phyloP scores from a whole-genome alignment of 345 rosid genomes.

The Anacardium occidentale region DNA sequence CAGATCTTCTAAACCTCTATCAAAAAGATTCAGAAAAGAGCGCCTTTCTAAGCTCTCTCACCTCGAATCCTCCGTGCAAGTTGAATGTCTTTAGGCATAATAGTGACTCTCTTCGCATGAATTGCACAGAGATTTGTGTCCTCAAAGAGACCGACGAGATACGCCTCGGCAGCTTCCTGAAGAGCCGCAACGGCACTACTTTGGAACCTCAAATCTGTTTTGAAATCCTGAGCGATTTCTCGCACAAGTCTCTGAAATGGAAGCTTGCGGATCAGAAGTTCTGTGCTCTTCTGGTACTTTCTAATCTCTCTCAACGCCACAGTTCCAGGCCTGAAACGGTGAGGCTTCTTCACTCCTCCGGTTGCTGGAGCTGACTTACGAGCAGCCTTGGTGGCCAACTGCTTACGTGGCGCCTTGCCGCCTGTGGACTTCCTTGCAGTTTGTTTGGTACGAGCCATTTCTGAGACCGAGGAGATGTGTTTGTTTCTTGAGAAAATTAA shows the following conservation, averaged over 20 bases:
- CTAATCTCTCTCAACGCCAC: constrained; percentile 55
- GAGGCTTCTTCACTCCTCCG: constrained; percentile 69
- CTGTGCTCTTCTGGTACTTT: constrained; percentile 54
- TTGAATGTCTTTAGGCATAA: constrained; percentile 61
- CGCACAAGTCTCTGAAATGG: constrained; percentile 54
- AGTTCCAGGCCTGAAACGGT: constrained; percentile 59
- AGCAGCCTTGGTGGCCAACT: constrained; percentile 60
- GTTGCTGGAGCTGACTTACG: constrained; percentile 65
- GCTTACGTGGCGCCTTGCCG: constrained; percentile 66
- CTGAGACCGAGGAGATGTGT: too few relatives aligned
- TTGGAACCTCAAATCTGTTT: constrained; percentile 54
- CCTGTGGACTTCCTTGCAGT: constrained; percentile 61
- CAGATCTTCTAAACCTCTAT: too few relatives aligned
- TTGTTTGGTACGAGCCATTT: constrained; percentile 68
- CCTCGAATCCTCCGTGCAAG: constrained; percentile 55
- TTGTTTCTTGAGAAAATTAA: neutral
- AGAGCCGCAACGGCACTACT: constrained; percentile 55
- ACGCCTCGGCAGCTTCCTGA: constrained; percentile 57
- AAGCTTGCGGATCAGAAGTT: constrained; percentile 51
- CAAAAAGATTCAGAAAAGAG: too few relatives aligned
- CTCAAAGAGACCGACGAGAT: constrained; percentile 48
- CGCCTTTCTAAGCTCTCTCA: constrained; percentile 21
- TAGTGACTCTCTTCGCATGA: constrained; percentile 60
- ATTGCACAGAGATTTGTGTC: constrained; percentile 56
- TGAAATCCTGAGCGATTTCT: constrained; percentile 62